Conservation (phyloP, 495 filamentous ascomycete genomes). For the Aspergillus homomorphus region DNA sequence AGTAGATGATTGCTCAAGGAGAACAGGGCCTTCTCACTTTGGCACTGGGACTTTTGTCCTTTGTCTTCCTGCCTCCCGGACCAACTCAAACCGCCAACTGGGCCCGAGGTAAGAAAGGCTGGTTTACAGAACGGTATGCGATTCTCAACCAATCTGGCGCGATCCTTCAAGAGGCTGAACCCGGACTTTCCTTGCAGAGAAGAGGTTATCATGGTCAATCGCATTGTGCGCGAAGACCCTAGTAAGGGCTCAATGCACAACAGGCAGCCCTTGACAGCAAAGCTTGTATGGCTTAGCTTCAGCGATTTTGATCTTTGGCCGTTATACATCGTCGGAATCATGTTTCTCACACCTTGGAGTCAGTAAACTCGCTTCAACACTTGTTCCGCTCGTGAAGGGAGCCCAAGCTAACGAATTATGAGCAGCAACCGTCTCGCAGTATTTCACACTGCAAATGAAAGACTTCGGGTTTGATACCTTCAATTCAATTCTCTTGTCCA, state of each 20-base stretch:
- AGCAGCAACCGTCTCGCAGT: constrained; percentile 38
- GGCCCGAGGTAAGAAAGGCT: constrained; percentile 64
- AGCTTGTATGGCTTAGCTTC: constrained; percentile 47
- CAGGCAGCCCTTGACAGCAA: constrained; percentile 47
- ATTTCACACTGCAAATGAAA: constrained; percentile 61
- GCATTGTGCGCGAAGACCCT: constrained; percentile 71
- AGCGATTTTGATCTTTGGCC: constrained; percentile 55
- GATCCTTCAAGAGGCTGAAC: neutral
- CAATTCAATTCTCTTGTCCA: constrained; percentile 60
- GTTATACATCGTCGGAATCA: constrained; percentile 54
- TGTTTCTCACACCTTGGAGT: constrained; percentile 47
- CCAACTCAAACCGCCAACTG: constrained; percentile 63
- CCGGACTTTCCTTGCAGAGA: constrained; percentile 16
- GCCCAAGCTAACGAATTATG: neutral
- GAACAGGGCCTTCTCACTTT: constrained; percentile 43
- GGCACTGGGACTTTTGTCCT: constrained; percentile 56
- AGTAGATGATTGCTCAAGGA: neutral
- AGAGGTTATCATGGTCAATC: constrained; percentile 68
- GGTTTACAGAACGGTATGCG: constrained; percentile 62
- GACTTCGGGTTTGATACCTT: constrained; percentile 63
- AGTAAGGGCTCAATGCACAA: constrained; percentile 66
- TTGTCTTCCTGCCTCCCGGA: constrained; percentile 60
- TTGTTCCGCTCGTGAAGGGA: neutral
- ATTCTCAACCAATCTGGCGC: neutral
- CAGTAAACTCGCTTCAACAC: constrained; percentile 1